Percentiles rank a stretch among this genome's conserved stretches.
Conservation (phyloP, 2,329 filamentous ascomycete species). For the Fusarium decemcellulare region DNA sequence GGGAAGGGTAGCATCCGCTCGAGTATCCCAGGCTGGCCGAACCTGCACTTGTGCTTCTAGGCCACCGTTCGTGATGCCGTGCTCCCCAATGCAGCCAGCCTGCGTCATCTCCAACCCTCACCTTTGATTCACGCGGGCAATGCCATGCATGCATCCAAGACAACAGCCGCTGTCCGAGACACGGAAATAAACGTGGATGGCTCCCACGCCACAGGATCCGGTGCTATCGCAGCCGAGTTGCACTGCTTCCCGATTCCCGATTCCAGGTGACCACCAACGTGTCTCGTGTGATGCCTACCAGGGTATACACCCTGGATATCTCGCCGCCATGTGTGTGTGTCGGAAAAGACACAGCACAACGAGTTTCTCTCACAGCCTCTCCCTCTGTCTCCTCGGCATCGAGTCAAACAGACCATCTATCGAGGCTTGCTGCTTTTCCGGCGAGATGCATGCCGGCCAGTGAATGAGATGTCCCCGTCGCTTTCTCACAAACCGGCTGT, state of each 20-base stretch:
- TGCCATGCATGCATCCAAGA: constrained; percentile 40
- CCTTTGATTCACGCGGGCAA: constrained; percentile 39
- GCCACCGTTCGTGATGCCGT: constrained; percentile 25
- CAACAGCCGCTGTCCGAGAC: constrained; percentile 42
- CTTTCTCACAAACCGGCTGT: constrained; percentile 49
- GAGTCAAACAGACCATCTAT: constrained; percentile 41
- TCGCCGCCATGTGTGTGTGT: constrained; percentile 12
- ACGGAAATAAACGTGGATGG: constrained; percentile 45
- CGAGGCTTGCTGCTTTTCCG: constrained; percentile 43
- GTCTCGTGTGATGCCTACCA: constrained; percentile 40
- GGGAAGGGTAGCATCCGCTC: constrained; percentile 15
- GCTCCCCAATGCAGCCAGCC: constrained; percentile 22
- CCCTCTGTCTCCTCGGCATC: constrained; percentile 36
- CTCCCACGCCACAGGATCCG: constrained; percentile 40
- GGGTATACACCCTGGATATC: constrained; percentile 14
- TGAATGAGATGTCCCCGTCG: constrained; percentile 54
- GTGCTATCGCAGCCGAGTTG: constrained; percentile 41
- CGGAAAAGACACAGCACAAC: constrained; percentile 16
- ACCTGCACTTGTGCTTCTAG: not conserved
- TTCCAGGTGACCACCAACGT: constrained; percentile 44
- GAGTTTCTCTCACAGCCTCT: constrained; percentile 30
- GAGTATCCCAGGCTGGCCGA: not conserved
- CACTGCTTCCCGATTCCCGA: constrained; percentile 39
- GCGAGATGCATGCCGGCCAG: constrained; percentile 45
- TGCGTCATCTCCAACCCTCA: constrained; percentile 38